Evolutionary conservation across 768 basidiomycete species (phyloP), one percentile per base, ranked within the genome.

Genomic region (Clitopilus passeckerianus): DNA sequence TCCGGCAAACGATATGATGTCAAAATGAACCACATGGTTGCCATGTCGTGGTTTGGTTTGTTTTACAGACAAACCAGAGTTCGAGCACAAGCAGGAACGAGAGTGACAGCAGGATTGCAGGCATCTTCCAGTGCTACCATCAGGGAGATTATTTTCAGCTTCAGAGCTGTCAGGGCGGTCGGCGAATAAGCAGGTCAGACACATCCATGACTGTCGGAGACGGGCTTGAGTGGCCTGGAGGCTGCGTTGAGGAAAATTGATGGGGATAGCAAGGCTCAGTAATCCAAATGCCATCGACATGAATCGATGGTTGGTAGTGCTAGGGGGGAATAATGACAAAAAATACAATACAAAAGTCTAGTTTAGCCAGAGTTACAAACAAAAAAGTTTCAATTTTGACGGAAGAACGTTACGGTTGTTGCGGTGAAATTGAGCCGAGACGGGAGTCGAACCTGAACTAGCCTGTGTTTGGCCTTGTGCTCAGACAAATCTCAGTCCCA

Each of bases 401-500:
- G 46, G 46, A 12, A 50, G 46, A 50, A 50, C 22, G 20, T 50
- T 50, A 50, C 46, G 16, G 46, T 50, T 50, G 46, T 50, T 50
- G 46, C 46, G 46, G 37, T 41, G 37, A 41, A 41, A n/a, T 41
- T 41, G 37, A 41, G 46, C 46, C 46, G 46, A 50, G 46, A 50
- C 46, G 46, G 46, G 46, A 7, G 34, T 15, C 10, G 37, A 50
- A 50, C 46, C 46, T 50, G 46, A 50, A 50, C 46, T 18, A 50
- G 46, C 22, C 46, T 18, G 46, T 50, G 46, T 50, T 50, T 50
- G 46, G 46, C 46, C 46, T 50, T 50, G 46, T 50, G 18, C 46
- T 50, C 46, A 50, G 46, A 50, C 46, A 50, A 50, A 50, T 50
- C 46, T 50, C 22, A 50, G 46, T 50, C 46, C 46, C 46, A 50